Evolutionary conservation across 2,329 filamentous ascomycete genomes (phyloP).

Genomic region (Bisporella sp.): DNA sequence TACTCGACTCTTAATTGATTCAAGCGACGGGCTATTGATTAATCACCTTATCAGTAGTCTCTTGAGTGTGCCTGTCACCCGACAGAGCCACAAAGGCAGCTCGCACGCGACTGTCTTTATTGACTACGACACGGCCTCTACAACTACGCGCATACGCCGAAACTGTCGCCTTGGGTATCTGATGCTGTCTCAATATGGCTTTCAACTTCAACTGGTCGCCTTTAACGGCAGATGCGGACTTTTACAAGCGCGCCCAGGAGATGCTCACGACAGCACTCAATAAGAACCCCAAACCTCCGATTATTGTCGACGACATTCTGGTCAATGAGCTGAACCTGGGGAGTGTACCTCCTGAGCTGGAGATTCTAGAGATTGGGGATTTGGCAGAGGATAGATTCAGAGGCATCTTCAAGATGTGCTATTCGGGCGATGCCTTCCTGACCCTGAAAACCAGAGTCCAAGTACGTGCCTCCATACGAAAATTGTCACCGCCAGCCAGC

Average conservation of each 20-base stretch:
- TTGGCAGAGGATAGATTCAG: slow-evolving; percentile 94
- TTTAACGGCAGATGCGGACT: slow-evolving; percentile 87
- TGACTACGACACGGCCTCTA: too few species aligned
- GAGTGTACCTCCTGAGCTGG: slow-evolving; percentile 86
- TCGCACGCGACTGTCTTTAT: too few species aligned
- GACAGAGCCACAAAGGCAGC: too few species aligned
- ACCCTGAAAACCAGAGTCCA: slow-evolving; percentile 95
- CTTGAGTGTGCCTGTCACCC: not conserved
- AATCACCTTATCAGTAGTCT: not conserved
- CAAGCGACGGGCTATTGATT: not conserved
- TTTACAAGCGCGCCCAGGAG: slow-evolving; percentile 85
- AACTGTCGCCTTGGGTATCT: slow-evolving; percentile 7
- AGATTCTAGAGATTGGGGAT: slow-evolving; percentile 96
- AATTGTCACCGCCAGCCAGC: not conserved
- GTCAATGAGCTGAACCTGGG: slow-evolving; percentile 97
- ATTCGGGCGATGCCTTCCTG: slow-evolving; percentile 89
- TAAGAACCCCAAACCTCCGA: slow-evolving; percentile 95
- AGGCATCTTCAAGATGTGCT: slow-evolving; percentile 99
- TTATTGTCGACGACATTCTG: slow-evolving; percentile 98
- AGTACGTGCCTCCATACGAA: slow-evolving; percentile 40
- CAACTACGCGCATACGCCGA: too few species aligned
- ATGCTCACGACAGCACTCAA: slow-evolving; percentile 92
- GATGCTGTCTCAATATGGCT: slow-evolving; percentile 58
- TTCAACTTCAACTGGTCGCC: slow-evolving; percentile 99
- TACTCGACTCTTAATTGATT: slow-evolving; percentile 19